phyloP scores from a whole-genome alignment of 495 filamentous ascomycete species.

The Penicillium bovifimosum region DNA sequence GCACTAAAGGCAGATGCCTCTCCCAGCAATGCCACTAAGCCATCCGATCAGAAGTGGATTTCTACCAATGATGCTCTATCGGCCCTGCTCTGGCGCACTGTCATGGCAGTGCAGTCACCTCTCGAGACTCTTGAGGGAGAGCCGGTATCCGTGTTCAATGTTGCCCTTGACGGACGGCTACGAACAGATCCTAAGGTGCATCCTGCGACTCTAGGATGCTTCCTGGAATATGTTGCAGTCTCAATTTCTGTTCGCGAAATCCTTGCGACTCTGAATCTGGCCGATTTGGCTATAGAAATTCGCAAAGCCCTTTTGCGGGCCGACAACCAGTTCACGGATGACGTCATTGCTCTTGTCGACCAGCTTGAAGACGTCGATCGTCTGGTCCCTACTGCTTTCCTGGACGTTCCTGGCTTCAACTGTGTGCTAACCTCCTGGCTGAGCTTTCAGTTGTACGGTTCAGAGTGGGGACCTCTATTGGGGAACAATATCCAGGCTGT shows the following conservation, averaged over 20 bases:
- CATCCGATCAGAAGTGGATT: constrained; percentile 22
- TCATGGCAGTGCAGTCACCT: constrained; percentile 31
- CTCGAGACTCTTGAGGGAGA: constrained; percentile 24
- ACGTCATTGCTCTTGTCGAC: constrained; percentile 21
- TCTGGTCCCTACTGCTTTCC: constrained; percentile 26
- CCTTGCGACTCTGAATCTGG: constrained; percentile 12
- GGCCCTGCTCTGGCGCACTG: constrained; percentile 36
- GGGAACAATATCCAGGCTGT: constrained; percentile 28
- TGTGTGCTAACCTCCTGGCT: constrained; percentile 30
- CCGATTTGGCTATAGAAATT: constrained; percentile 27
- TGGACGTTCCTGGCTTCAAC: constrained; percentile 32
- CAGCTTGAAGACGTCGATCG: constrained; percentile 23
- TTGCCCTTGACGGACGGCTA: constrained; percentile 29
- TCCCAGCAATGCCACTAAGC: constrained; percentile 22
- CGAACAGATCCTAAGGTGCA: constrained; percentile 29
- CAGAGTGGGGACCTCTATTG: constrained; percentile 32
- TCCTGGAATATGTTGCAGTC: constrained; percentile 25
- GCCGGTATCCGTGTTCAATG: constrained; percentile 27
- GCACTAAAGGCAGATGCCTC: constrained; percentile 30
- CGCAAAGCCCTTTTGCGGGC: constrained; percentile 28
- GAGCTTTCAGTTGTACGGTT: constrained; percentile 24
- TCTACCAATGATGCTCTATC: constrained; percentile 40
- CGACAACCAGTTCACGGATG: constrained; percentile 18
- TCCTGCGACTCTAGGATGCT: constrained; percentile 28
- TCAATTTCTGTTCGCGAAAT: constrained; percentile 12